Evolutionary conservation across 305 asterid species (phyloP).

Genomic region (Andrographis paniculata): DNA sequence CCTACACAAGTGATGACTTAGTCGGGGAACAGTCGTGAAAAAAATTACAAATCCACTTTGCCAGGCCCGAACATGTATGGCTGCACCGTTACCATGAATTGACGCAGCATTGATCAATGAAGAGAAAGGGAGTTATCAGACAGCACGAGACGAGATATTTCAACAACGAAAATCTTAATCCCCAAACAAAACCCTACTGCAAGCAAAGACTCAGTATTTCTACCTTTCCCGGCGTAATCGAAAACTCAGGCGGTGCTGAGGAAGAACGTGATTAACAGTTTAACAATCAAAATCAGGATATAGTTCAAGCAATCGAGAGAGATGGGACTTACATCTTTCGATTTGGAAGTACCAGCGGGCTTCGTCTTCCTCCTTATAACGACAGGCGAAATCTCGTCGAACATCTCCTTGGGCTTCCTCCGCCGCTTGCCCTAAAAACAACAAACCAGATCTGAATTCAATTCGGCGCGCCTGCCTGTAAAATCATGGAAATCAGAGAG

Average conservation of each 20-base stretch:
- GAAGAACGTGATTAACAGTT: neutral
- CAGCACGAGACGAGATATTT: too few relatives aligned
- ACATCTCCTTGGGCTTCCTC: slow-evolving; percentile 46
- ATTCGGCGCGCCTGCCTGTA: slow-evolving; percentile 17
- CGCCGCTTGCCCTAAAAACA: slow-evolving; percentile 64
- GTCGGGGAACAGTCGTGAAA: neutral
- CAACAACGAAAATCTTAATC: neutral
- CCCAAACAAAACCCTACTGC: neutral
- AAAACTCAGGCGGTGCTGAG: neutral
- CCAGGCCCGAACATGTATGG: slow-evolving; percentile 12
- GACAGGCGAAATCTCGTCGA: slow-evolving; percentile 7
- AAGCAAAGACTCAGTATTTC: slow-evolving; percentile 4
- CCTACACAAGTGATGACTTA: slow-evolving; percentile 1
- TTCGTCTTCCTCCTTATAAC: slow-evolving; percentile 12
- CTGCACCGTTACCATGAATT: slow-evolving; percentile 7
- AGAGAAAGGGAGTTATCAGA: neutral
- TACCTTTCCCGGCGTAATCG: neutral
- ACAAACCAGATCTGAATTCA: slow-evolving; percentile 53
- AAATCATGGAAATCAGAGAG: slow-evolving; percentile 10
- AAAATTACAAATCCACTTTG: slow-evolving; percentile 1
- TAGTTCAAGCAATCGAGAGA: neutral
- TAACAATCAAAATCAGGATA: too few relatives aligned
- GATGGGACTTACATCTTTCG: slow-evolving; percentile 32
- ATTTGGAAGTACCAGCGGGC: slow-evolving; percentile 28
- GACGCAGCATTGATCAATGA: slow-evolving; percentile 12